Percentiles rank a stretch among this genome's conserved stretches.
Conservation (phyloP, 2,329 filamentous ascomycete genomes). For the Fusarium sterilihyphosum region DNA sequence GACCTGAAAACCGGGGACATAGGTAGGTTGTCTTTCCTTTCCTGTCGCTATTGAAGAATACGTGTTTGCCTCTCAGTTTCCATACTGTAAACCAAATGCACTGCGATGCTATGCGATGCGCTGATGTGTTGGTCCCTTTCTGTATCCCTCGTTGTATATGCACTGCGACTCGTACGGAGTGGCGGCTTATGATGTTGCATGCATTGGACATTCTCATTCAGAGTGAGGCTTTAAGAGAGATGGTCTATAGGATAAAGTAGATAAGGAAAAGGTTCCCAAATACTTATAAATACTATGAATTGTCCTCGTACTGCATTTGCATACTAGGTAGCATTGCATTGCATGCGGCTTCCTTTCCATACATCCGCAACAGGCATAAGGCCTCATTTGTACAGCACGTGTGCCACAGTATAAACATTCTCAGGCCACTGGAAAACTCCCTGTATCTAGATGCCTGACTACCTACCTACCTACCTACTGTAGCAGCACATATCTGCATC, state of each 20-base stretch:
- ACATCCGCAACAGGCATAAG: constrained; percentile 14
- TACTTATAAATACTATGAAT: neutral
- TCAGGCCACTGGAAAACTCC: neutral
- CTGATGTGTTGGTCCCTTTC: constrained; percentile 28
- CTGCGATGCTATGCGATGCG: neutral
- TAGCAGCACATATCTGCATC: constrained; percentile 8
- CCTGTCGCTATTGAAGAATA: constrained; percentile 8
- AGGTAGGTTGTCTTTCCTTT: neutral
- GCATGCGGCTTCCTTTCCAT: constrained; percentile 11
- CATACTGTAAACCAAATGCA: neutral
- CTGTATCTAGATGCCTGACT: neutral
- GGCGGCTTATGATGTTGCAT: neutral
- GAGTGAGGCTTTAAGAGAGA: constrained; percentile 2
- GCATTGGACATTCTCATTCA: neutral
- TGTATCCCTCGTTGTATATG: constrained; percentile 16
- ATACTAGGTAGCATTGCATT: neutral
- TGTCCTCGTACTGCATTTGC: constrained; percentile 31
- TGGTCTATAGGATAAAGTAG: neutral
- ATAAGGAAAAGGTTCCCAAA: neutral
- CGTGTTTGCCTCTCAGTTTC: constrained; percentile 29
- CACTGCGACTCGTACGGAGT: constrained; percentile 18
- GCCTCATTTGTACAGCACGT: constrained; percentile 16
- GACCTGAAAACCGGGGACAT: neutral
- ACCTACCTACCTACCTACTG: neutral
- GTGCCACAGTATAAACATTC: neutral